Conservation (phyloP, 306 rosid species). For the Prosopis cineraria region DNA sequence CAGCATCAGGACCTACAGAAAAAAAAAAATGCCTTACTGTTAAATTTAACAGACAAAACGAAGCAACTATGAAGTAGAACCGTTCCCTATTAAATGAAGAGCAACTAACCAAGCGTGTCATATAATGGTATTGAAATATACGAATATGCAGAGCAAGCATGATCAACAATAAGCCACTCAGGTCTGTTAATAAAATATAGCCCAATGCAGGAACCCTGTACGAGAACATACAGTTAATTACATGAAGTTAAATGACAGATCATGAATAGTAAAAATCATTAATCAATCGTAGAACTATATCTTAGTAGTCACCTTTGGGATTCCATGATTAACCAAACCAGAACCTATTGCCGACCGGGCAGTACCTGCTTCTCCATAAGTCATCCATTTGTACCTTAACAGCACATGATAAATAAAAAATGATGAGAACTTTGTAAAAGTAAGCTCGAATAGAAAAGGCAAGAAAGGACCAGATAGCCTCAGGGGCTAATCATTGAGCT, state of each 20-base stretch:
- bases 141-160: conserved; percentile 97
- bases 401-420: conserved; percentile 29
- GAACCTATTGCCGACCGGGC: conserved; percentile 92
- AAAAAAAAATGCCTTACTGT: conserved; percentile 20
- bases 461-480: conserved; percentile 16
- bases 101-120: conserved; percentile 89
- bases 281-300: conserved; percentile 13
- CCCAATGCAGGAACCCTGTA: conserved; percentile 82
- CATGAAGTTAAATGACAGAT: conserved; percentile 27
- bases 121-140: conserved; percentile 92
- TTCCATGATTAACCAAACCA: conserved; percentile 75
- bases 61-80: conserved; percentile 12
- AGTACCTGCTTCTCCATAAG: conserved; percentile 91
- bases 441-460: conserved; percentile 3
- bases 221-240: conserved; percentile 27
- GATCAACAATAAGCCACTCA: conserved; percentile 96
- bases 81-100: conserved; percentile 15
- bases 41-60: conserved; percentile 35
- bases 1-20: conserved; percentile 96
- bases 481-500: conserved; percentile 28
- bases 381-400: conserved; percentile 96
- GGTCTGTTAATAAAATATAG: conserved; percentile 94
- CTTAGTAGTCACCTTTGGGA: conserved; percentile 68
- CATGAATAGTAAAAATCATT: background rate
- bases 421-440: conserved; percentile 33